phyloP scores from a whole-genome alignment of 441 rosid species.

The Gossypium gossypioides region DNA sequence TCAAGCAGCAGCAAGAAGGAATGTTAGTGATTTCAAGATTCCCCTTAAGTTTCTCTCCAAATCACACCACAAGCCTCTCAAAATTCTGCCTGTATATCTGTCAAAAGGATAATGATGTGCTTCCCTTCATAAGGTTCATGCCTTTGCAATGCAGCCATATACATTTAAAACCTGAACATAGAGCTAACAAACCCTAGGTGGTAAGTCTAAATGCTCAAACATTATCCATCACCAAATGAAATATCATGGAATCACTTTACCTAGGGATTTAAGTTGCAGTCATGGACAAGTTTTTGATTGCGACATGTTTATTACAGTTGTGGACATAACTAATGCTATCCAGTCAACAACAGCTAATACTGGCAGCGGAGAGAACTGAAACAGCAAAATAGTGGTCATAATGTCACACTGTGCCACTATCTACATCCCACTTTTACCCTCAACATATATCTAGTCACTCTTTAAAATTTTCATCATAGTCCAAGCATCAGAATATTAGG shows the following conservation, averaged over 20 bases:
- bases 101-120: not conserved
- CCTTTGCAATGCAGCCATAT: not conserved
- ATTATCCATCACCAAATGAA: not conserved
- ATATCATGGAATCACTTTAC: not conserved
- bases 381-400: not conserved
- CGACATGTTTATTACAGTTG: not conserved
- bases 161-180: not conserved
- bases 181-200: not conserved
- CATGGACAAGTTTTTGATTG: not conserved
- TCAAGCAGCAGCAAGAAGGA: conserved; percentile 3
- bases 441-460: not conserved
- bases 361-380: not conserved
- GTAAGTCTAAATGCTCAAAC: not conserved
- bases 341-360: not conserved
- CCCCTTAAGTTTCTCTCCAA: not conserved
- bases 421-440: not conserved
- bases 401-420: not conserved
- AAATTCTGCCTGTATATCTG: not conserved
- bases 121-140: not conserved
- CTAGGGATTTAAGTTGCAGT: not conserved
- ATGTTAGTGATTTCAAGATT: not conserved
- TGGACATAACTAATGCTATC: not conserved
- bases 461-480: not conserved
- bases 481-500: not conserved
- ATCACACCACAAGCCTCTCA: not conserved